Evolutionary conservation across 805 yeast species (phyloP), one percentile per base, ranked within the genome.

Genomic region (Sugiyamaella floridensis): DNA sequence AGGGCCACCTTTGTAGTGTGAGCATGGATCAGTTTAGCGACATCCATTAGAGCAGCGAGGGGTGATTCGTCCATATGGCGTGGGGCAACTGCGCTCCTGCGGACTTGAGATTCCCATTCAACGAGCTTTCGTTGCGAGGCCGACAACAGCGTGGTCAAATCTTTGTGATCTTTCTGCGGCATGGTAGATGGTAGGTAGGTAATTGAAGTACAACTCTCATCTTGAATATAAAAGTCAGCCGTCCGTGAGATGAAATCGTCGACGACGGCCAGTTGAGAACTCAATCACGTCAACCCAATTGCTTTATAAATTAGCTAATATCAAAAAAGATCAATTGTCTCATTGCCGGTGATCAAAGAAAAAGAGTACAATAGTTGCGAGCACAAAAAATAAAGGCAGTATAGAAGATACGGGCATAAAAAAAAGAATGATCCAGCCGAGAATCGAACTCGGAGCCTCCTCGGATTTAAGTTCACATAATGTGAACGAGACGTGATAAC

Each of bases 1-100:
- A 85, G 75, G 1, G 89, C 90, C 5, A 86, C 71, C 64, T 87
- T 87, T 2, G 96, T 88, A 1, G 84, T 74, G 63, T 86, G 89
- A 0, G 96, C 89, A 65, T 76, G 82, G 8, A 84, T 72, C 41
- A 88, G 69, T 53, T 77, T 74, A 16, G 80, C 65, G 6, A 86
- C 61, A 63, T 88, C 89, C 4, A 63, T 66, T 14, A 86, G 60
- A 60, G 88, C 95, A 5, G 68, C 71, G 8, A 80, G 58, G 2
- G 87, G 84, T 6, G 70, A 58, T 6, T 62, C 69, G 12, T 32
- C 37, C 37, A 32, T 10, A 2, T 32, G 37, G n/a, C 37, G 37
- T 11, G 37, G 37, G 4, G 37, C 10, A 4, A 32, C 37, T 14
- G 10, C 4, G 37, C 9, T 14, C 4, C 9, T 32, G 37, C 37